Evolutionary conservation across 2,329 filamentous ascomycete species (phyloP).

Genomic region (Colletotrichum australisinense): DNA sequence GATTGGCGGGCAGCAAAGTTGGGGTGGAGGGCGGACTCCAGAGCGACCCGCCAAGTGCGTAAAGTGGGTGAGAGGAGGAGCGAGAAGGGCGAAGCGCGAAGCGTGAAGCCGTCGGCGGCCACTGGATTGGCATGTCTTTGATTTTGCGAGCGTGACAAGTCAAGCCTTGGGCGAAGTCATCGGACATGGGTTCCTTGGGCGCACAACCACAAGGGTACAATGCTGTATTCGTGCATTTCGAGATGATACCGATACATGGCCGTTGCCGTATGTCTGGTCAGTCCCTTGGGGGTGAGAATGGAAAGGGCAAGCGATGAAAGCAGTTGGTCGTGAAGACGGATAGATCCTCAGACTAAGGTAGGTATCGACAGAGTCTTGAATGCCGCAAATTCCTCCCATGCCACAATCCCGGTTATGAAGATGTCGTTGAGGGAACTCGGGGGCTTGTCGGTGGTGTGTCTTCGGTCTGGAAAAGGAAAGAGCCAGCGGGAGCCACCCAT

Average conservation of each 20-base stretch:
- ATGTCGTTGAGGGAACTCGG: background rate
- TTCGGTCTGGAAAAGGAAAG: conserved; percentile 21
- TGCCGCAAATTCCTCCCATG: background rate
- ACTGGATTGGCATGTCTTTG: conserved; percentile 26
- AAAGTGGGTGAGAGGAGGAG: conserved; percentile 28
- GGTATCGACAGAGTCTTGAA: background rate
- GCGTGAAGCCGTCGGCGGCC: conserved; percentile 23
- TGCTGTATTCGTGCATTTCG: background rate
- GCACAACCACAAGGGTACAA: background rate
- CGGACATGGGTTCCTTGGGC: background rate
- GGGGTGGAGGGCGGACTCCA: conserved; percentile 24
- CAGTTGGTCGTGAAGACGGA: background rate
- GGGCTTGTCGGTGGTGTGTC: conserved; percentile 15
- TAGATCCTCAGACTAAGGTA: background rate
- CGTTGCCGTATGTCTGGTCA: background rate
- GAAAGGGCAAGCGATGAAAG: background rate
- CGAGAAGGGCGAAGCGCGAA: background rate
- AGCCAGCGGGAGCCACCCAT: conserved; percentile 10
- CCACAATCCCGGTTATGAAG: background rate
- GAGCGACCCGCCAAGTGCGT: conserved; percentile 32
- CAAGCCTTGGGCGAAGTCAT: conserved; percentile 20
- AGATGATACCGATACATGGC: background rate
- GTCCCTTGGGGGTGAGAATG: background rate
- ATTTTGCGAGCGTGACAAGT: conserved; percentile 32
- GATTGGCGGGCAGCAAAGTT: conserved; percentile 22